Evolutionary conservation across 441 rosid genomes (phyloP).

Genomic region (Biscutella auriculata): DNA sequence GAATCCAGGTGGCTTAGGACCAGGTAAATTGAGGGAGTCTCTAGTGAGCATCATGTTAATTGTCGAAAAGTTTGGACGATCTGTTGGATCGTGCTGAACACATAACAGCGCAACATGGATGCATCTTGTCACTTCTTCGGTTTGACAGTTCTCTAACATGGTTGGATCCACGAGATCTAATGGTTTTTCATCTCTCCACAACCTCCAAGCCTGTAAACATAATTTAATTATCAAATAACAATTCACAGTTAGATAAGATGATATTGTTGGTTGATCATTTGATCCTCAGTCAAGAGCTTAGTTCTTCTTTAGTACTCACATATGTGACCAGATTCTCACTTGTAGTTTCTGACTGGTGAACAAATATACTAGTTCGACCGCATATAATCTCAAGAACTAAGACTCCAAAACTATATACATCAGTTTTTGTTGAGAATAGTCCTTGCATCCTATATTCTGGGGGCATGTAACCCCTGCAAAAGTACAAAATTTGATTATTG

Average conservation of each 20-base stretch:
- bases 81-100: conserved; percentile 14
- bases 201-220: conserved; percentile 25
- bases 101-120: conserved; percentile 22
- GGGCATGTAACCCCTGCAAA: conserved; percentile 9
- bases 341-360: neutral
- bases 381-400: conserved; percentile 13
- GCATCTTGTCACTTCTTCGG: conserved; percentile 21
- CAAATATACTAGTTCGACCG: neutral
- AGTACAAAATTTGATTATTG: neutral
- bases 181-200: conserved; percentile 21
- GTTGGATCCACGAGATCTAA: conserved; percentile 15
- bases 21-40: neutral
- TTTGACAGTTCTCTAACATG: neutral
- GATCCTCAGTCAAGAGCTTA: neutral
- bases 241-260: neutral
- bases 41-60: neutral
- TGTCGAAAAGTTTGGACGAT: conserved; percentile 16
- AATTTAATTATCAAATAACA: neutral
- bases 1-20: neutral
- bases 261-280: neutral
- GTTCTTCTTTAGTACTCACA: conserved; percentile 4
- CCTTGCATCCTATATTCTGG: conserved; percentile 1
- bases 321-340: conserved; percentile 10
- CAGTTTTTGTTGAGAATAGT: neutral
- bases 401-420: conserved; percentile 14